A percentile compares a stretch with the other conserved stretches of the same genome.
These are phyloP conservation scores for Juncus effusus DNA, from an alignment of 176 grass and related monocot genomes.

Conservation along the genomic window DNA sequence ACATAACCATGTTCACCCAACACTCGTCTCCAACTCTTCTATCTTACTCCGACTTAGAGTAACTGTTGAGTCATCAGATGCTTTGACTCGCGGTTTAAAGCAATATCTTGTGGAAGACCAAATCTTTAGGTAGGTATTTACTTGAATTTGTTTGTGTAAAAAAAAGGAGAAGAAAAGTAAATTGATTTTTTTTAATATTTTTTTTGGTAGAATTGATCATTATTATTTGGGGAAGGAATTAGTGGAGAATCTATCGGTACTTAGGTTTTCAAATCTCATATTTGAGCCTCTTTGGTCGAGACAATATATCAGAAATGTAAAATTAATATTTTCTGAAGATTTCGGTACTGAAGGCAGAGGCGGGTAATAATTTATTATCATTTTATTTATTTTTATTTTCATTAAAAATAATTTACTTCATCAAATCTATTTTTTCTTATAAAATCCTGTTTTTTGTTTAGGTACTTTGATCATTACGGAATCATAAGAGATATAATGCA, in stretches of 20 bases:
- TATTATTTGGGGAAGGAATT: constrained; percentile 94
- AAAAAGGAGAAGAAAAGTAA: constrained; percentile 1
- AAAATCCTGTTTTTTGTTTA: constrained; percentile 28
- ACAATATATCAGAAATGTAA: constrained; percentile 87
- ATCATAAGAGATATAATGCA: constrained; percentile 99
- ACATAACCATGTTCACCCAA: not conserved
- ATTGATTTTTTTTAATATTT: constrained; percentile 12
- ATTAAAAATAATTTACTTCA: not conserved
- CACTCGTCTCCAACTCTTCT: too few species aligned
- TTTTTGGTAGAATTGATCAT: constrained; percentile 67
- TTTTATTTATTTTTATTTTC: not conserved
- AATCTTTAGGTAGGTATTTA: constrained; percentile 67
- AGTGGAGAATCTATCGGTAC: constrained; percentile 83
- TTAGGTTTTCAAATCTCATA: constrained; percentile 93
- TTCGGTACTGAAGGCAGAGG: constrained; percentile 91
- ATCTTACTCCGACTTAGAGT: too few species aligned
- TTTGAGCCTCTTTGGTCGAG: constrained; percentile 98
- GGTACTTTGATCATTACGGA: constrained; percentile 91
- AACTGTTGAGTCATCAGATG: constrained; percentile 70
- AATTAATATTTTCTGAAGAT: constrained; percentile 90
- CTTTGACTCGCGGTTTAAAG: constrained; percentile 81
- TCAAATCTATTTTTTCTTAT: not conserved
- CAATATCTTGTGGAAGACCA: constrained; percentile 42
- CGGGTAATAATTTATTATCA: constrained; percentile 45
- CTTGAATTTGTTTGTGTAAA: too few species aligned